Base-by-base conservation (phyloP, 345 rosid species). In the Eucalyptus pauciflora region DNA sequence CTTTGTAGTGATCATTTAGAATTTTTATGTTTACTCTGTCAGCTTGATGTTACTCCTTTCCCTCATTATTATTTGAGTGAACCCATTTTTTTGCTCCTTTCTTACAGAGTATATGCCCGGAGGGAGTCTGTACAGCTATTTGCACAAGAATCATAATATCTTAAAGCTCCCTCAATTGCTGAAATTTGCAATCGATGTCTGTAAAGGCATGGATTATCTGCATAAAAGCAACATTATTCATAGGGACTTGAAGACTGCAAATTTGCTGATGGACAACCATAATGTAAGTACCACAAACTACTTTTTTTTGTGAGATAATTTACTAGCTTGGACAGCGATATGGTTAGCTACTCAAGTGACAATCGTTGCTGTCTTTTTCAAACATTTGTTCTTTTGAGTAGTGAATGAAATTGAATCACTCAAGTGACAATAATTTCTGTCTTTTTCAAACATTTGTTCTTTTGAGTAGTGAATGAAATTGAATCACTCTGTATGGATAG, bases 241-340 rank as follows among this genome's bases (percentile, higher is more conserved):
- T 71, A 92, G 97, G 91, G 98, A 96, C 90, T 89, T 96, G 91
- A 96, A 96, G 95, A 95, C 98, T 25, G 96, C 95, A 89, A 96
- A 96, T 92, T 92, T 95, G 92, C 93, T 96, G 24, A 94, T 96
- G 97, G 98, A 96, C 91, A 88, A 87, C 86, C 56, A 92, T 67
- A 92, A 94, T 50, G 98, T 96, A 92, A 50, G 95, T 52, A 46
- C 86, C 88, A 60, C 86, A 25, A 51, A 54, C 52, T 58, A 7
- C 64, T 67, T 62, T 33, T 51, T 51, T 52, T 87, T 41, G 86
- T 49, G 88, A 87, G 45, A 49, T 88, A 89, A 89, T 88, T 80
- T 87, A 87, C 45, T 87, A 31, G 86, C 18, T 41, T 83, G 48
- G 64, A 56, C 58, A 88, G 88, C n/a, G 15, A 83, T 71, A 86